Evolutionary conservation across 805 yeast genomes (phyloP), one percentile per base, ranked within the genome.

Genomic region (Nakazawaea pomicola): DNA sequence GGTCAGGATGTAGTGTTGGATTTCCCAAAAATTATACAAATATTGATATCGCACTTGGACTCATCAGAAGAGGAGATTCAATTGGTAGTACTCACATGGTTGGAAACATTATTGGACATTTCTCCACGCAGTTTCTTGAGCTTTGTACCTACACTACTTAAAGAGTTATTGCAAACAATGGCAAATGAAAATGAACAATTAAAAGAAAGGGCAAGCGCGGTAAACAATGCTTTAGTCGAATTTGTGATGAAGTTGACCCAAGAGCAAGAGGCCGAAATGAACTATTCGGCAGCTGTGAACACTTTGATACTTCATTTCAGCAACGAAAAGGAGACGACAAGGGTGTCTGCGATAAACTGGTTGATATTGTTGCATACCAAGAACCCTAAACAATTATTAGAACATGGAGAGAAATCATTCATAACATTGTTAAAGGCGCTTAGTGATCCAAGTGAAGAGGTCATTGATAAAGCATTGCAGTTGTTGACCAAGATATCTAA

Each of bases 291-390:
- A 6, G 79, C 88, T 1, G 78, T 89, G 30, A 79, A 80, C 44
- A 80, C 83, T 4, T 68, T 91, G 42, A 80, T 87, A 3, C 57
- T 78, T 30, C 95, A 89, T 55, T 79, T 84, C 46, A 61, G 78
- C 44, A 80, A 77, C 48, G 87, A 83, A 40, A 81, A 85, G 50
- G 95, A 88, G 46, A 78, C 80, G 21, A 84, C 96, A 0, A 72
- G 93, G 44, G 71, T 88, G 25, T 87, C 95, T 0, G 81, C 93
- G 18, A 64, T 93, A 27, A 95, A 90, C 48, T 93, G 99, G 99
- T 67, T 93, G 24, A 78, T 80, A 12, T 77, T 87, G 72, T 68
- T 93, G 30, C 91, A 89, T 54, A 70, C 76, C 20, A 81, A 81
- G 49, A 81, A 82, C 16, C 83, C 84, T 2, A 61, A 66, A 29